These are phyloP conservation scores for Bipolaris cookei DNA, from an alignment of 2,329 filamentous ascomycete genomes.

Conservation along the genomic window DNA sequence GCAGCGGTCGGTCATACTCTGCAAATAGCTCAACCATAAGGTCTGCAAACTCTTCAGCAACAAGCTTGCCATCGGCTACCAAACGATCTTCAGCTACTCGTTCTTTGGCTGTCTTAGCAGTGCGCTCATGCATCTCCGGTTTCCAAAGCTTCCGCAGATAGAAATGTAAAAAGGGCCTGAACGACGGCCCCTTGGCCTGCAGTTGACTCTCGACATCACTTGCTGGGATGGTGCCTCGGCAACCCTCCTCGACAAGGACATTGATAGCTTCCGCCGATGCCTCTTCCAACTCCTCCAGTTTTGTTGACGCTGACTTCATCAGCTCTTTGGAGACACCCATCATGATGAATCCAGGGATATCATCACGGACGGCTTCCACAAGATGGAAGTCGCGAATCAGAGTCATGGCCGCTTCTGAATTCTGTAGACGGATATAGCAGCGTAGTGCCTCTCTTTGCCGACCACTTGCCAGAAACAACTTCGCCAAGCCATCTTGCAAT, in stretches of 20 bases:
- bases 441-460: constrained; percentile 82
- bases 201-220: constrained; percentile 80
- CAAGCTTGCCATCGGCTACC: constrained; percentile 64
- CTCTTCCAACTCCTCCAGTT: constrained; percentile 74
- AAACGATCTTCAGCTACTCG: constrained; percentile 52
- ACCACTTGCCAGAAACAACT: constrained; percentile 80
- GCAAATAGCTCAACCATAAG: constrained; percentile 86
- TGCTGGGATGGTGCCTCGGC: constrained; percentile 83
- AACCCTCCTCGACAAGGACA: constrained; percentile 87
- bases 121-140: constrained; percentile 66
- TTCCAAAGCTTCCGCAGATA: constrained; percentile 88
- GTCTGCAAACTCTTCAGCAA: constrained; percentile 88
- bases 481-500: constrained; percentile 84
- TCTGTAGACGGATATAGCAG: constrained; percentile 88
- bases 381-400: constrained; percentile 88
- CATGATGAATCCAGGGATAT: constrained; percentile 86
- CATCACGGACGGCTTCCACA: constrained; percentile 85
- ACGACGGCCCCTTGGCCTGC: constrained; percentile 54
- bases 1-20: constrained; percentile 75
- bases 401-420: constrained; percentile 86
- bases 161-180: constrained; percentile 84
- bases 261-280: constrained; percentile 83
- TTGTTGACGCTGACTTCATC: constrained; percentile 69
- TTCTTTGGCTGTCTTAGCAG: constrained; percentile 47
- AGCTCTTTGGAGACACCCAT: constrained; percentile 80